These are phyloP conservation scores for Salix viminalis DNA, from an alignment of 345 rosid species.

Conservation along the genomic window DNA sequence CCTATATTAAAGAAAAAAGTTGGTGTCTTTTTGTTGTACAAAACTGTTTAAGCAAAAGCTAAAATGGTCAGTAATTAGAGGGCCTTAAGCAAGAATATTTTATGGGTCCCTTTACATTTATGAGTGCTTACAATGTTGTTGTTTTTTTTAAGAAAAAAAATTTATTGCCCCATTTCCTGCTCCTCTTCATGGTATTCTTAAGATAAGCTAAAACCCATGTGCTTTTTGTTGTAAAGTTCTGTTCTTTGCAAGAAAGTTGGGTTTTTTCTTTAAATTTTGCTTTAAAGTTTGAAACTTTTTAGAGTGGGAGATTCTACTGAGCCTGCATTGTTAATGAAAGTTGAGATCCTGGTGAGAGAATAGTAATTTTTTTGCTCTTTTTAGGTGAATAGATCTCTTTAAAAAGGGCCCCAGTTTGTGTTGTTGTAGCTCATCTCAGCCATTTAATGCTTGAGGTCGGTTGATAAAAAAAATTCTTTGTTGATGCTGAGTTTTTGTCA, in stretches of 20 bases:
- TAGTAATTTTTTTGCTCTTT: constrained; percentile 19
- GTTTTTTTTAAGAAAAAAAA: background rate
- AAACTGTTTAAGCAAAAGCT: constrained; percentile 17
- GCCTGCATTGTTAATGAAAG: constrained; percentile 42
- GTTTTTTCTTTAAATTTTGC: constrained; percentile 5
- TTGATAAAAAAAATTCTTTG: constrained; percentile 28
- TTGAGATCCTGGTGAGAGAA: constrained; percentile 38
- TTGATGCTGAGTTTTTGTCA: constrained; percentile 20
- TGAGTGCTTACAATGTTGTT: constrained; percentile 8
- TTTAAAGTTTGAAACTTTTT: constrained; percentile 34
- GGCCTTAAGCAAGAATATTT: constrained; percentile 14
- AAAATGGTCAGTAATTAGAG: constrained; percentile 15
- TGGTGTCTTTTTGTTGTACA: constrained; percentile 19
- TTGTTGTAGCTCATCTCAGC: constrained; percentile 22
- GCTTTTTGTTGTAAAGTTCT: constrained; percentile 3
- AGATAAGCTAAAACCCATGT: constrained; percentile 15
- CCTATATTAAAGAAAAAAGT: constrained; percentile 23
- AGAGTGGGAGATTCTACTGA: constrained; percentile 17
- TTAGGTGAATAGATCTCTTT: constrained; percentile 29
- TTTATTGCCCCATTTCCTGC: constrained; percentile 12
- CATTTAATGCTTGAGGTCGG: constrained; percentile 36
- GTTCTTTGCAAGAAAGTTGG: constrained; percentile 13
- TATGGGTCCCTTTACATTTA: constrained; percentile 32
- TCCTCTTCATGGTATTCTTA: background rate
- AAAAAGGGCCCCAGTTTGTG: constrained; percentile 25